Evolutionary conservation across 176 grass and related monocot species (phyloP), one percentile per base, ranked within the genome.

Genomic region (Hsuehochloa calcarea): DNA sequence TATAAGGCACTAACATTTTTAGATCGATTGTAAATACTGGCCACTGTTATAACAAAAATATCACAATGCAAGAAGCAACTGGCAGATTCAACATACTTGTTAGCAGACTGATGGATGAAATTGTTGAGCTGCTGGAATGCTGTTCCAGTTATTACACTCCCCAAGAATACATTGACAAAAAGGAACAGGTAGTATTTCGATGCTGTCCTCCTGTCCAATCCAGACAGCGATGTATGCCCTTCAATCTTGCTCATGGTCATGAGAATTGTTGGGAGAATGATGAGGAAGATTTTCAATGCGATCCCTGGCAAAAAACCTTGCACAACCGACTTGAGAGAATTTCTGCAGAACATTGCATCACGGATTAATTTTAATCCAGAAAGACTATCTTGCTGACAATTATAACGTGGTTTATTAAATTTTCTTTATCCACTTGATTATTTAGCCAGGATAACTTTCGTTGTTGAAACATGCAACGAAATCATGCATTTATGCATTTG

Each of bases 251-350:
- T 92, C 91, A 99, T 99, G 8, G 65, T 89, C 96, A 99, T 96
- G 72, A 99, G 90, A 78, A 99, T 88, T 72, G 86, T 92, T 31
- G 96, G 96, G 23, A 96, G 91, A 84, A 98, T 64, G 72, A 98
- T 88, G 72, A 96, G 88, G 52, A 99, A 96, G 5, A 99, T 84
- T 82, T 99, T 99, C 72, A 99, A 73, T 61, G 58, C 81, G 20
- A 99, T 94, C 85, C 96, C 93, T 64, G 96, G 93, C 82, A 99
- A 89, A 83, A 99, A 96, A 78, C 96, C 96, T 94, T 99, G 91
- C 74, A 99, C 85, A 27, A 99, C 49, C 17, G 96, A 86, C 84
- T 84, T 94, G 5, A 92, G 59, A 72, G 94, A 89, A 60, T 96
- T 85, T 94, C 96, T 99, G 91, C 74, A 92, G 40, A 54, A 68